Percentiles rank a stretch among this genome's conserved stretches.
Evolutionary conservation across 495 filamentous ascomycete genomes (phyloP).

Genomic region (Penicillium roqueforti): DNA sequence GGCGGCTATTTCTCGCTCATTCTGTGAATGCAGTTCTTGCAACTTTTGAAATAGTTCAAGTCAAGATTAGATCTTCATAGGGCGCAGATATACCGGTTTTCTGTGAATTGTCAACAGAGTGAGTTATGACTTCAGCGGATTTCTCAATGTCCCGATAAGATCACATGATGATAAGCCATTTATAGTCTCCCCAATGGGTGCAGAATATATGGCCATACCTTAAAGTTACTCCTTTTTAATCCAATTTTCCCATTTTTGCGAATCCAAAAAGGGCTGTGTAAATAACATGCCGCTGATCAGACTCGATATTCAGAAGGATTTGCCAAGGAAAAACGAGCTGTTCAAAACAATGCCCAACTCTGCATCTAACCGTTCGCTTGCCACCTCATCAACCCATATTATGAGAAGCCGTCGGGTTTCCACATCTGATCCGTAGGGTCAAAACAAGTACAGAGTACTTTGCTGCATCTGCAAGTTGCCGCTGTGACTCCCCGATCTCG

Average conservation of each 20-base stretch:
- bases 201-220: not conserved
- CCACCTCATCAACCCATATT: not conserved
- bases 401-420: not conserved
- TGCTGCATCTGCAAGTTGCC: slow-evolving; percentile 13
- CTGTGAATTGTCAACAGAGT: not conserved
- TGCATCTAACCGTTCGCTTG: slow-evolving; percentile 5
- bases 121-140: slow-evolving; percentile 12
- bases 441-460: slow-evolving; percentile 3
- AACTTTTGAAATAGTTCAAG: not conserved
- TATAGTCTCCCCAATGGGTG: not conserved
- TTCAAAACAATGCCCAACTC: not conserved
- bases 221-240: not conserved
- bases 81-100: not conserved
- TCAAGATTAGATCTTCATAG: not conserved
- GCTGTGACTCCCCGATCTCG: slow-evolving; percentile 6
- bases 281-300: not conserved
- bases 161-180: slow-evolving; percentile 14
- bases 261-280: not conserved
- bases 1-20: slow-evolving; percentile 15
- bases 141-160: slow-evolving; percentile 11
- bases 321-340: not conserved
- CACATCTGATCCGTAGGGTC: not conserved
- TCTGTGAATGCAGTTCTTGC: not conserved
- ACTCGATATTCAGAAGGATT: not conserved
- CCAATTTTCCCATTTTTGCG: not conserved